Evolutionary conservation across 768 basidiomycete species (phyloP).

Genomic region (Termitomyces titanicus): DNA sequence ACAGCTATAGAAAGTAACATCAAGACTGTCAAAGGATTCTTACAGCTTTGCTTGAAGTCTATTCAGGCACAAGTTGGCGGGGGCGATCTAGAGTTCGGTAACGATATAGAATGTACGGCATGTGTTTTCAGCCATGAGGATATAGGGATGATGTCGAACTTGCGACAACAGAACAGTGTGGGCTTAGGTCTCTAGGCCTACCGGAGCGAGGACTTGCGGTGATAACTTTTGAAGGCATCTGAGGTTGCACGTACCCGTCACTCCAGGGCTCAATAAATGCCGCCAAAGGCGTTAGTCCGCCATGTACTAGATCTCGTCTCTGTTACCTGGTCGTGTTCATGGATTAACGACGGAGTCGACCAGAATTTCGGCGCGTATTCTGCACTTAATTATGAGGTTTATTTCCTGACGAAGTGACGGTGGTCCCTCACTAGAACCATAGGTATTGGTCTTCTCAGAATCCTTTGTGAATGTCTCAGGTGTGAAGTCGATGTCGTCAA

Average conservation of each 20-base stretch:
- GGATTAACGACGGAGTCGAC: slow-evolving; percentile 13
- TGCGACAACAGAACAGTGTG: not conserved
- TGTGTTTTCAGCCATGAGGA: not conserved
- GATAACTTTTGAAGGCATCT: not conserved
- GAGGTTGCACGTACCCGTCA: not conserved
- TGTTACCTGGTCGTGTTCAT: slow-evolving; percentile 6
- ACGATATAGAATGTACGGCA: not conserved
- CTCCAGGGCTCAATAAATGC: not conserved
- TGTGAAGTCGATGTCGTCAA: slow-evolving; percentile 41
- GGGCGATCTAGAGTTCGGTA: no score
- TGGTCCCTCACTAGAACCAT: not conserved
- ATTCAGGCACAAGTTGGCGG: not conserved
- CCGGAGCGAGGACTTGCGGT: not conserved
- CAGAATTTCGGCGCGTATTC: slow-evolving; percentile 12
- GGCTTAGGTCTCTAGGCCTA: slow-evolving; percentile 3
- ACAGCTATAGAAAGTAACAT: not conserved
- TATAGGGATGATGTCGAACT: not conserved
- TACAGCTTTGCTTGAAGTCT: not conserved
- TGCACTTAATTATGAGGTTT: not conserved
- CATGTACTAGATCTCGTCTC: not conserved
- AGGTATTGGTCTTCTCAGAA: slow-evolving; percentile 16
- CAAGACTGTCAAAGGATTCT: not conserved
- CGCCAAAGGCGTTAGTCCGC: not conserved
- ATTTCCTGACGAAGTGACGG: slow-evolving; percentile 4
- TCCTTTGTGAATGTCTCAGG: slow-evolving; percentile 36